phyloP scores from a whole-genome alignment of 441 rosid species.

The Arabidopsis lyrata region DNA sequence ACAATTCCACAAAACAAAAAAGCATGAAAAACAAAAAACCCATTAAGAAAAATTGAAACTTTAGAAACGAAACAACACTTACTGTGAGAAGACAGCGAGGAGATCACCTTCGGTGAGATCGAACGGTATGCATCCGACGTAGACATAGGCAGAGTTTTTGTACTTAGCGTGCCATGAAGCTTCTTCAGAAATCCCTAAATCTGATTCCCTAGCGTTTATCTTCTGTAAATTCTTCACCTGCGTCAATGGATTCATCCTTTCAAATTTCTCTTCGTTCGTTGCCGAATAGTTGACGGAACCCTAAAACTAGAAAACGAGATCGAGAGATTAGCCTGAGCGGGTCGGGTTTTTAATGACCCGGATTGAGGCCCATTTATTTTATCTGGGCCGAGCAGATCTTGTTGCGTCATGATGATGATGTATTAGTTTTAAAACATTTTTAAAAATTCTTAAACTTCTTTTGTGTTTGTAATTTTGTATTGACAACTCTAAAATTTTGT shows the following conservation, averaged over 20 bases:
- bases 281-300: conserved; percentile 16
- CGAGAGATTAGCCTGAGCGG: conserved; percentile 6
- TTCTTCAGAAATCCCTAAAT: conserved; percentile 79
- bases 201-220: conserved; percentile 76
- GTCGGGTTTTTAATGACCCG: conserved; percentile 19
- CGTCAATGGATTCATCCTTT: conserved; percentile 80
- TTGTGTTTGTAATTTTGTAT: no score
- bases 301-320: background rate
- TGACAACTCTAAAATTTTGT: no score
- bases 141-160: conserved; percentile 84
- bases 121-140: conserved; percentile 82
- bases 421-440: no score
- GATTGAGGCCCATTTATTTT: conserved; percentile 15
- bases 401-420: background rate
- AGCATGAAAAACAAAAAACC: background rate
- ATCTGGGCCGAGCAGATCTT: background rate
- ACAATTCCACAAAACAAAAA: conserved; percentile 3
- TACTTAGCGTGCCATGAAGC: conserved; percentile 98
- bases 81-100: conserved; percentile 94
- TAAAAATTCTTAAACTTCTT: no score
- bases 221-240: conserved; percentile 77
- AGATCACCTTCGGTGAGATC: conserved; percentile 97
- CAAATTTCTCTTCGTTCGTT: conserved; percentile 25
- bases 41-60: background rate
- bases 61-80: conserved; percentile 26